These are phyloP conservation scores for Candida insectorum DNA, from an alignment of 805 yeast species.

Conservation along the genomic window DNA sequence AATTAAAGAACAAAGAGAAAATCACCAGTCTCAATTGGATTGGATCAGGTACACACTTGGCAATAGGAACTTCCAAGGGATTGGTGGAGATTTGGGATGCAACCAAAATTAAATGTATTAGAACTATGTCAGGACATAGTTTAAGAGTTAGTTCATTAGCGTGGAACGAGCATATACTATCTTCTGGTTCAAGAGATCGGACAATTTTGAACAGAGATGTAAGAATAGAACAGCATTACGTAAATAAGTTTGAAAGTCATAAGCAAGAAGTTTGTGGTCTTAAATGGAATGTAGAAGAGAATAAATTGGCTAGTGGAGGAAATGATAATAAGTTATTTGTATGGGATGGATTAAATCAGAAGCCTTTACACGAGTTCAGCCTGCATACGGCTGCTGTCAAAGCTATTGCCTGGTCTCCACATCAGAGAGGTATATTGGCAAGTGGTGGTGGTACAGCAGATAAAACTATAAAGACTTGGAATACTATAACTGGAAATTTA, in stretches of 20 bases:
- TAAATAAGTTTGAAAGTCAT: slow-evolving; percentile 69
- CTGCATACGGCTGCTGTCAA: slow-evolving; percentile 96
- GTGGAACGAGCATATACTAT: slow-evolving; percentile 88
- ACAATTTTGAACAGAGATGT: slow-evolving; percentile 88
- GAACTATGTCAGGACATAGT: slow-evolving; percentile 91
- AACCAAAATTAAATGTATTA: slow-evolving; percentile 69
- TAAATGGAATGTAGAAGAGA: slow-evolving; percentile 88
- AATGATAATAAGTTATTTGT: slow-evolving; percentile 84
- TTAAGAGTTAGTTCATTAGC: slow-evolving; percentile 83
- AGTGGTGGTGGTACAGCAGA: slow-evolving; percentile 98
- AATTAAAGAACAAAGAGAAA: slow-evolving; percentile 57
- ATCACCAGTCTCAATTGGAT: slow-evolving; percentile 91
- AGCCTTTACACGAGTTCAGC: slow-evolving; percentile 68
- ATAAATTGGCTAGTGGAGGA: slow-evolving; percentile 92
- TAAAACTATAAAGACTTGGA: slow-evolving; percentile 87
- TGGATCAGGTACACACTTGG: slow-evolving; percentile 89
- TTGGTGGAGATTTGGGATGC: slow-evolving; percentile 95
- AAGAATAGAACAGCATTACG: slow-evolving; percentile 76
- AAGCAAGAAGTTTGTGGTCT: slow-evolving; percentile 96
- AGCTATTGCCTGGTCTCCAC: slow-evolving; percentile 97
- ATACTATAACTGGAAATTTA: slow-evolving; percentile 72
- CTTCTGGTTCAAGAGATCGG: slow-evolving; percentile 85
- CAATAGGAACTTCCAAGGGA: slow-evolving; percentile 86
- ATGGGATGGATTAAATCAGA: slow-evolving; percentile 76
- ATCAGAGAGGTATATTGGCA: slow-evolving; percentile 88